Percentiles rank a stretch among this genome's conserved stretches.
Evolutionary conservation across 306 rosid species (phyloP).

Genomic region (Corylus avellana): DNA sequence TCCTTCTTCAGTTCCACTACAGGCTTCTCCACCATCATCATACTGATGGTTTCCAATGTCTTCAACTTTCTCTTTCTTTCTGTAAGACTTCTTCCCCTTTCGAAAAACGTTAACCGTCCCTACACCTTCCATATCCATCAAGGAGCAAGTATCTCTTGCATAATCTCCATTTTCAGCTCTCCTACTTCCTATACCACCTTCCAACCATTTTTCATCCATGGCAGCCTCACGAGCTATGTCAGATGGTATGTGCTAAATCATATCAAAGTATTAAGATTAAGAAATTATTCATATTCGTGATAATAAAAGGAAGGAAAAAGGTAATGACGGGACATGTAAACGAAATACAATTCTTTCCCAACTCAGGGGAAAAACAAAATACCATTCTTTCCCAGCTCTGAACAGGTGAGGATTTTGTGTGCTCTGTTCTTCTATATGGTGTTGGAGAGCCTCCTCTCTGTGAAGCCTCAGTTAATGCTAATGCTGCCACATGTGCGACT

Average conservation of each 20-base stretch:
- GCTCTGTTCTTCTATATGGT: slow-evolving; percentile 40
- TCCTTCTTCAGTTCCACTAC: slow-evolving; percentile 90
- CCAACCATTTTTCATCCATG: slow-evolving; percentile 55
- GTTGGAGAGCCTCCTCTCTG: slow-evolving; percentile 66
- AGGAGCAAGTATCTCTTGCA: slow-evolving; percentile 57
- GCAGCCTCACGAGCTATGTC: slow-evolving; percentile 43
- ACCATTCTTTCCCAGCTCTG: slow-evolving; percentile 57
- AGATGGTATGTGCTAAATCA: slow-evolving; percentile 45
- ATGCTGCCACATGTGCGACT: slow-evolving; percentile 54
- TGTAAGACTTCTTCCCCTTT: slow-evolving; percentile 50
- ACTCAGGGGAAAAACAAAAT: slow-evolving; percentile 22
- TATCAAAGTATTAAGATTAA: slow-evolving; percentile 24
- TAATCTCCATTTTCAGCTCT: slow-evolving; percentile 76
- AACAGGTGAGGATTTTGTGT: slow-evolving; percentile 44
- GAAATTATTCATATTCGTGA: slow-evolving; percentile 8
- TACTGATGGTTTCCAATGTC: slow-evolving; percentile 46
- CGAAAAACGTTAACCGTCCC: slow-evolving; percentile 52
- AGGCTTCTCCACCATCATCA: slow-evolving; percentile 90
- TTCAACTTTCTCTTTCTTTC: slow-evolving; percentile 60
- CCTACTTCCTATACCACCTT: slow-evolving; percentile 63
- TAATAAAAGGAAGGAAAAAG: slow-evolving; percentile 24
- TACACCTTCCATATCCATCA: slow-evolving; percentile 57
- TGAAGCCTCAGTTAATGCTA: slow-evolving; percentile 66
- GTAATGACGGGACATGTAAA: slow-evolving; percentile 2
- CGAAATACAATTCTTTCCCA: slow-evolving; percentile 37